Evolutionary conservation across 305 asterid genomes (phyloP), one percentile per base, ranked within the genome.

Genomic region (Rubia tinctorum): DNA sequence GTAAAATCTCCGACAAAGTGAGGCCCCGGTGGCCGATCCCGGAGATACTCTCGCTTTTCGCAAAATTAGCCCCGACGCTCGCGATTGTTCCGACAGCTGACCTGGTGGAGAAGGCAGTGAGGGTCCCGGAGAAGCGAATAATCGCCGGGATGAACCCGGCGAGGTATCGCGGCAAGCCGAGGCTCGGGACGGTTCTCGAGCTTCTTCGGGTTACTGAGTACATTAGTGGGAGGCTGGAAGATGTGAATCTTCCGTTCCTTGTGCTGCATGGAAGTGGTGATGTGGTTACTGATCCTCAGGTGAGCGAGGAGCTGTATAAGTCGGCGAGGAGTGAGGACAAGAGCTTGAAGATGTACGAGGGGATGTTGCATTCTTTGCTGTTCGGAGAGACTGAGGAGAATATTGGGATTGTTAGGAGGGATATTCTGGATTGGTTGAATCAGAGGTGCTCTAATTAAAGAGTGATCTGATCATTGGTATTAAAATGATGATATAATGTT

Each of bases 341-440:
- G 88, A 91, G 83, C 30, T 40, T 93, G 74, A 85, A 80, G 88
- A 93, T 93, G 40, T 92, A 85, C 69, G 97, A 92, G 4, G 98
- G 95, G 56, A 92, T 90, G 97, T 82, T 92, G 92, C 98, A 92
- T 76, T 90, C 95, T 17, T 74, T 92, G 89, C 68, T 89, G 88
- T 90, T 89, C n/a, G 98, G 99, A 40, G 99, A 94, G 71, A 89
- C 95, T 10, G 97, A 94, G 82, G 95, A 90, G 8, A 94, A 94
- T 84, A 81, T 94, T 65, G 95, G 74, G 63, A 71, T 78, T 81
- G 96, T 94, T 67, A 86, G 96, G 40, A 63, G 61, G 15, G 93
- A 93, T 83, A 81, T 93, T 12, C 79, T 91, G 80, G 76, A 75
- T 56, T 93, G 97, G 97, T 79, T 91, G 91, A 80, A 75, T 37